Percentiles rank a stretch among this genome's conserved stretches.
These are phyloP conservation scores for Mortierella sp. DNA, from an alignment of 371 early-diverging fungal species.

Conservation along the genomic window DNA sequence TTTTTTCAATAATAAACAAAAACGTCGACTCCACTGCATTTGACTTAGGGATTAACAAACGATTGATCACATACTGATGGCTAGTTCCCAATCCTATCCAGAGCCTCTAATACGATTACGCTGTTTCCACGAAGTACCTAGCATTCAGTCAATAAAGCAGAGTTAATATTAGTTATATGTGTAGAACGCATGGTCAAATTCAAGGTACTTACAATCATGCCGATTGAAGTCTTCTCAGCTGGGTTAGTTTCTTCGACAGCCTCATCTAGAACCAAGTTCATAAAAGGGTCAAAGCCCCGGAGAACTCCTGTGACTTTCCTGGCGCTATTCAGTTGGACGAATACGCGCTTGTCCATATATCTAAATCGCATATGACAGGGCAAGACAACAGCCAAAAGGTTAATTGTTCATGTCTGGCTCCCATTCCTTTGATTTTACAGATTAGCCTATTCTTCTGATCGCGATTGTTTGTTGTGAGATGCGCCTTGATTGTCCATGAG, in stretches of 20 bases:
- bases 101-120: constrained; percentile 89
- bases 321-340: constrained; percentile 92
- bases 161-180: not conserved
- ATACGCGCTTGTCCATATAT: constrained; percentile 97
- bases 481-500: not conserved
- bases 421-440: not conserved
- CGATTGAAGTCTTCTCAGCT: constrained; percentile 80
- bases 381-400: not conserved
- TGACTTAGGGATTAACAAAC: too few species aligned
- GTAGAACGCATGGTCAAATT: not conserved
- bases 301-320: constrained; percentile 94
- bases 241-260: constrained; percentile 86
- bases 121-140: constrained; percentile 97
- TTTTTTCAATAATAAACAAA: too few species aligned
- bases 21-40: too few species aligned
- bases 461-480: too few species aligned
- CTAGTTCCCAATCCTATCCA: constrained; percentile 77
- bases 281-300: constrained; percentile 98
- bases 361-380: constrained; percentile 58
- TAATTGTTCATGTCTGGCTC: too few species aligned
- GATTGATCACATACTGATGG: not conserved
- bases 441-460: not conserved
- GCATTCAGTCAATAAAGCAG: not conserved
- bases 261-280: constrained; percentile 98
- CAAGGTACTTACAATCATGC: constrained; percentile 82